Percentiles rank a stretch among this genome's conserved stretches.
Conservation (phyloP, 2,329 filamentous ascomycete species). For the Aspergillus pseudoterreus region DNA sequence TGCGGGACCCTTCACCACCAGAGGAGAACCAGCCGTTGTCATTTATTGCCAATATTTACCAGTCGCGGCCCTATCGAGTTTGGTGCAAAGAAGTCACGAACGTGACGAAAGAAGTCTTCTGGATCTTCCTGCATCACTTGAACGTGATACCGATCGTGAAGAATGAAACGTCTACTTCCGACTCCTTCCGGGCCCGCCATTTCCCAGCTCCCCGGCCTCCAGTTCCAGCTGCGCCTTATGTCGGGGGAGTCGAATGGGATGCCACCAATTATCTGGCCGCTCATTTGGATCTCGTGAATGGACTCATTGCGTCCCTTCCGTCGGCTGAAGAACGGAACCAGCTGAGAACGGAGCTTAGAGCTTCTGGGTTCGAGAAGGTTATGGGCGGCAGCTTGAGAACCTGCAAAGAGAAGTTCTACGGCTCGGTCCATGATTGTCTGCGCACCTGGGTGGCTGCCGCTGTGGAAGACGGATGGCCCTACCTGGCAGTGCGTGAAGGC, state of each 20-base stretch:
- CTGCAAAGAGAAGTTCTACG: slow-evolving; percentile 98
- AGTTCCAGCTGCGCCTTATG: slow-evolving; percentile 90
- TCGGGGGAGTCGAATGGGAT: slow-evolving; percentile 97
- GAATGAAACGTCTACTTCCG: slow-evolving; percentile 29
- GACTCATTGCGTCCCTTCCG: slow-evolving; percentile 77
- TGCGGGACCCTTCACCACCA: slow-evolving; percentile 73
- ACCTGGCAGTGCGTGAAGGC: slow-evolving; percentile 66
- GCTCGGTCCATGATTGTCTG: slow-evolving; percentile 81
- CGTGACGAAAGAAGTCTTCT: slow-evolving; percentile 97
- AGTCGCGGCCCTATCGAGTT: slow-evolving; percentile 80
- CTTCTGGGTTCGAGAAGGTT: slow-evolving; percentile 86
- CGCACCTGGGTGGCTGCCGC: slow-evolving; percentile 88
- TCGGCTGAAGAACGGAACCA: slow-evolving; percentile 67
- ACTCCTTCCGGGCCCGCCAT: slow-evolving; percentile 52
- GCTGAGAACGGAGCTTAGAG: slow-evolving; percentile 71
- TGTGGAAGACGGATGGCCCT: slow-evolving; percentile 82
- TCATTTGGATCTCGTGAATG: slow-evolving; percentile 89
- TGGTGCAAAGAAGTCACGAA: slow-evolving; percentile 92
- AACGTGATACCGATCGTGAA: slow-evolving; percentile 67
- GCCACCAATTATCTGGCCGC: slow-evolving; percentile 94
- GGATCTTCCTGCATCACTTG: slow-evolving; percentile 94
- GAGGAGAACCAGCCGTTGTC: slow-evolving; percentile 73
- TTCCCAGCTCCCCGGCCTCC: slow-evolving; percentile 86
- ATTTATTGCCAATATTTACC: slow-evolving; percentile 87
- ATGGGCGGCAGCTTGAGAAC: slow-evolving; percentile 80